Percentiles rank a stretch among this genome's conserved stretches.
phyloP scores from a whole-genome alignment of 371 early-diverging fungal species.

The Mucor racemosus region DNA sequence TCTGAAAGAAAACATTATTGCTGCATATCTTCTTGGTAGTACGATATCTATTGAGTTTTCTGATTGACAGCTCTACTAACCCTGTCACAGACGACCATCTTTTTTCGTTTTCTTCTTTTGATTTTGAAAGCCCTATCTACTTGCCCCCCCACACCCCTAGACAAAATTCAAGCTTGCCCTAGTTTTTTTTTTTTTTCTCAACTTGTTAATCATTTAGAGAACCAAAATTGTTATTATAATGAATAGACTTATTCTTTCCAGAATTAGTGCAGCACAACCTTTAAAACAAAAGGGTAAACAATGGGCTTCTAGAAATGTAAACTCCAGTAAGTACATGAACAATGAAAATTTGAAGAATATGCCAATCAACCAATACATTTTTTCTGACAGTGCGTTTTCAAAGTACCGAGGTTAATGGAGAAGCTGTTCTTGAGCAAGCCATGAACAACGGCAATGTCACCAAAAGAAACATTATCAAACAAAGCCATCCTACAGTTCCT shows the following conservation, averaged over 20 bases:
- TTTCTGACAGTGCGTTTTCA: not conserved
- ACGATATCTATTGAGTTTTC: too few relatives aligned
- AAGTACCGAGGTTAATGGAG: not conserved
- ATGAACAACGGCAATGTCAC: not conserved
- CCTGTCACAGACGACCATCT: constrained; percentile 1
- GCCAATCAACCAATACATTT: not conserved
- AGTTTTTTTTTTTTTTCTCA: constrained; percentile 13
- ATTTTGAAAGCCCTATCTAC: not conserved
- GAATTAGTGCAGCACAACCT: not conserved
- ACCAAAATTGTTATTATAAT: not conserved
- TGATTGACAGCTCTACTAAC: not conserved
- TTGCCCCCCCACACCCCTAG: constrained; percentile 1
- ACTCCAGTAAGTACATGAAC: not conserved
- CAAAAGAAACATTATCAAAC: constrained; percentile 19
- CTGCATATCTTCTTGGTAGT: too few relatives aligned
- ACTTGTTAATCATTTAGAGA: not conserved
- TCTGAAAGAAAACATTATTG: too few relatives aligned
- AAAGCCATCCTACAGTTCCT: constrained; percentile 46
- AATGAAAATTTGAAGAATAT: not conserved
- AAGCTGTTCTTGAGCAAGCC: not conserved
- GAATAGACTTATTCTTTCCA: constrained; percentile 18
- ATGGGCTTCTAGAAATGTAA: constrained; percentile 1
- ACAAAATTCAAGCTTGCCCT: constrained; percentile 7
- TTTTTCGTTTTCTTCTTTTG: not conserved
- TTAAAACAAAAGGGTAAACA: constrained; percentile 5